Evolutionary conservation across 345 rosid genomes (phyloP), one percentile per base, ranked within the genome.

Genomic region (Acer campestre): DNA sequence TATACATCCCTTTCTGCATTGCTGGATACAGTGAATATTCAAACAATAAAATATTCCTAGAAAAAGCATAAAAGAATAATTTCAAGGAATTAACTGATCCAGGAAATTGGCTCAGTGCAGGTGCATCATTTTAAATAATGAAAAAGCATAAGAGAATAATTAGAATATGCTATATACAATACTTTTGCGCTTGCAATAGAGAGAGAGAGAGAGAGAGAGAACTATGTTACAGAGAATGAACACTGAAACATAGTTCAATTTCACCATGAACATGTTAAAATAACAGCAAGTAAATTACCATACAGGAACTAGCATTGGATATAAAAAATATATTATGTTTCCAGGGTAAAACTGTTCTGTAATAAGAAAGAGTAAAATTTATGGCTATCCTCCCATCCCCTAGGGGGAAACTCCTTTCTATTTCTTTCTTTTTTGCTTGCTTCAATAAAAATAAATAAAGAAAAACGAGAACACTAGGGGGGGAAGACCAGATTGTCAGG

Each of bases 121-220:
- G n/a, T 53, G 58, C 25, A 38, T 42, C 55, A 44, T 67, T 4
- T 66, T 67, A n/a, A 67, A 67, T 42, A 44, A 68, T 35, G 10
- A 3, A 22, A 68, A 4, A 46, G 1, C 12, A 18, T 29, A 10
- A 67, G 5, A 18, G 1, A n/a, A n/a, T 10, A 18, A 17, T 11
- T 4, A 40, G 17, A 48, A 48, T 53, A 53, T 49, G 40, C 51
- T 68, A 31, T 48, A 40, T 13, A 23, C 18, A 23, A 11, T 16
- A 48, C 27, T 8, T 68, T 51, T 48, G 58, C 2, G 72, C 59
- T 13, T 6, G 10, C 72, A 48, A 25, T 8, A 7, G 10, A 42
- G 46, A 7, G 70, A 67, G 38, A 48, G 56, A 7, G 70, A 67
- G 38, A 48, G 56, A 69, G 22, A 68, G 16, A 69, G 51, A 48